phyloP scores from a whole-genome alignment of 108 stramenopile genomes.

The Cylindrotheca closterium region DNA sequence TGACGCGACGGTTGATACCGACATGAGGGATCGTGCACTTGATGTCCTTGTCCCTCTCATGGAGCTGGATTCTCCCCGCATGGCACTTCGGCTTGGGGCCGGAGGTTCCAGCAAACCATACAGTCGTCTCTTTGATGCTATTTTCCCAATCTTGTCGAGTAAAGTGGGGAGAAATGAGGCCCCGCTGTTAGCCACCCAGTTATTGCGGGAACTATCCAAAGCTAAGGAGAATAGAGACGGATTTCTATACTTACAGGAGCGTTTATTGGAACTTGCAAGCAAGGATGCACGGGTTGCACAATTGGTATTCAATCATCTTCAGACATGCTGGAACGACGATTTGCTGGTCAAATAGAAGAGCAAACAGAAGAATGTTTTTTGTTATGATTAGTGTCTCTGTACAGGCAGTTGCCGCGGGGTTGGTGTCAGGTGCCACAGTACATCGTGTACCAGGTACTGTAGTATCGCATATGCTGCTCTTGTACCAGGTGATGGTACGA shows the following conservation, averaged over 20 bases:
- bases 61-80: slow-evolving; percentile 55
- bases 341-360: too few species aligned
- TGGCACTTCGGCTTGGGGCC: slow-evolving; percentile 49
- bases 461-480: too few species aligned
- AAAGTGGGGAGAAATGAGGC: slow-evolving; percentile 70
- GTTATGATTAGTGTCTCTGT: too few species aligned
- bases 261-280: slow-evolving; percentile 61
- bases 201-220: slow-evolving; percentile 60
- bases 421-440: too few species aligned
- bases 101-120: slow-evolving; percentile 14
- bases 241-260: slow-evolving; percentile 61
- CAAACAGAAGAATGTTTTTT: too few species aligned
- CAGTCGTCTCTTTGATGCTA: slow-evolving; percentile 60
- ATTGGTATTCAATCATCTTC: slow-evolving; percentile 56
- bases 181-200: slow-evolving; percentile 51
- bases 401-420: too few species aligned
- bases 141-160: slow-evolving; percentile 68
- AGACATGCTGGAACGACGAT: background rate
- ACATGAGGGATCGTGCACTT: slow-evolving; percentile 77
- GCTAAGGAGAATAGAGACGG: slow-evolving; percentile 52
- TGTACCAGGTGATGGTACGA: too few species aligned
- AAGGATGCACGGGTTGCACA: slow-evolving; percentile 67
- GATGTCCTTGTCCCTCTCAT: slow-evolving; percentile 73
- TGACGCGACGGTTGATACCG: slow-evolving; percentile 76
- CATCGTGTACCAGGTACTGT: too few species aligned